Evolutionary conservation across 2,329 filamentous ascomycete genomes (phyloP), one percentile per base, ranked within the genome.

Genomic region (Fusarium decemcellulare): DNA sequence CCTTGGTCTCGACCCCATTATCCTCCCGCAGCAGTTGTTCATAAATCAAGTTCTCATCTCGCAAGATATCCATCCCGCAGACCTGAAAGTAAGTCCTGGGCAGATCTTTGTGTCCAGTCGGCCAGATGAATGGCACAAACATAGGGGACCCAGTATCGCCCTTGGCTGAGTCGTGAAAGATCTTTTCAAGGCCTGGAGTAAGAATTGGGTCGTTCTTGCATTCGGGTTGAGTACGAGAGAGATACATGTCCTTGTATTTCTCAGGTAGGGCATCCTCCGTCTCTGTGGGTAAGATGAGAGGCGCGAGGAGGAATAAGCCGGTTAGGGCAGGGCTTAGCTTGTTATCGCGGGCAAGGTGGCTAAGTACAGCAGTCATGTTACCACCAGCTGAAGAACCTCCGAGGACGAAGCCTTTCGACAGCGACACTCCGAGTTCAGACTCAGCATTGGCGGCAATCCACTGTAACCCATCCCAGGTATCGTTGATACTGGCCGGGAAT

Each of bases 1-100:
- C 6, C 27, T n/a, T 51, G 5, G 55, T 59, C 12, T 30, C 6
- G 5, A 44, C n/a, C 9, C 46, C 55, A 30, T 51, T 9, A 12
- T 59, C 46, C 14, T 8, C 15, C 15, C 55, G 15, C 15, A 59
- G 29, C 8, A 50, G 36, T 4, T 32, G 16, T 8, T 59, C 44
- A 6, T 51, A 51, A 12, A 59, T 59, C 4, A 59, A 29, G 6
- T 18, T 18, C 14, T 59, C 34, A n/a, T 59, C 55, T 3, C 55
- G 32, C 4, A 59, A 15, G 8, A 36, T 4, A 47, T 59, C 55
- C 12, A 39, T 4, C 5, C 55, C 55, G 7, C 34, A 59, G 10
- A 59, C 16, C 15, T 51, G 44, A 27, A 59, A 59, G 37, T 51
- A 59, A 8, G 46, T 36, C 6, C 42, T 43, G 8, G 55, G 55